Evolutionary conservation across 306 rosid species (phyloP), one percentile per base, ranked within the genome.

Genomic region (Inga laurina): DNA sequence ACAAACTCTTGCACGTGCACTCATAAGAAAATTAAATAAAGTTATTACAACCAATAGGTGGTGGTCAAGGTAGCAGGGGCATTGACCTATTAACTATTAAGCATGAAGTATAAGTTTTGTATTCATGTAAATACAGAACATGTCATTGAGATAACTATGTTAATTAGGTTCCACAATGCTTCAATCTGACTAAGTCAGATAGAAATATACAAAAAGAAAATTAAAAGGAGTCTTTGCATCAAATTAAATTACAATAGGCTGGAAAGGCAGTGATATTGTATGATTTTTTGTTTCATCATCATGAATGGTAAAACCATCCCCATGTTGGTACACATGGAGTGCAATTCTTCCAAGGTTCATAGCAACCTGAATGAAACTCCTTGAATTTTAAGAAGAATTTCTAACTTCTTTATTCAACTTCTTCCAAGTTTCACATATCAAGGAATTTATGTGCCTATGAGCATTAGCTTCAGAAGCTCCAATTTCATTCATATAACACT

Each of bases 401-500:
- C 7, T 18, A 19, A 9, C 74, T 68, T 37, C 73, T 37, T 37
- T 39, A 19, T 69, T 37, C 27, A 74, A 15, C 65, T 49, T 79
- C 70, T 70, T 85, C 91, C 87, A 85, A 12, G 73, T 41, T 19
- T 34, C 49, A 21, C 24, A n/a, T 8, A 85, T 85, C 75, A 85
- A 54, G 18, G 15, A 19, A 43, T 22, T 54, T 39, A 88, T 18
- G 12, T 72, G 59, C 34, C 24, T 19, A 0, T 35, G 72, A 3
- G 86, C 90, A 2, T 82, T 70, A 0, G 57, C 54, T 75, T 87
- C 78, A 3, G 57, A 79, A 8, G 49, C 83, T 35, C 79, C 74
- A 4, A 24, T 66, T 69, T 88, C 88, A 12, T 82, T 52, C 90
- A 88, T 88, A 45, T 85, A 82, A 34, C 88, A 88, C 10, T 82